These are phyloP conservation scores for Cinchona pubescens DNA, from an alignment of 257 asterid species.

Conservation along the genomic window DNA sequence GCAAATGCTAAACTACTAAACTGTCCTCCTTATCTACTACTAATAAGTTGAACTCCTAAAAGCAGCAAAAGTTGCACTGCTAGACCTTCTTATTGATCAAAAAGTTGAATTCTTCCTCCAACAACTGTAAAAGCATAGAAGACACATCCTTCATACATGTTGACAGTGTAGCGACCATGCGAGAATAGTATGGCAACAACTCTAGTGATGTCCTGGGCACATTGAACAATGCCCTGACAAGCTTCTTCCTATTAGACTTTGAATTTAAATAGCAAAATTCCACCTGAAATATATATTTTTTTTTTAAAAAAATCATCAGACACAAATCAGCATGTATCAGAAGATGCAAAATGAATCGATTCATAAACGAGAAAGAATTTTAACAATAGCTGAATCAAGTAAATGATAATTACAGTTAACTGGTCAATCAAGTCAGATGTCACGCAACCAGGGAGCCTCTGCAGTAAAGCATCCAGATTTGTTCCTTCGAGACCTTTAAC, in stretches of 20 bases:
- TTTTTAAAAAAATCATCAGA: slow-evolving; percentile 4
- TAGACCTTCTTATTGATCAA: slow-evolving; percentile 90
- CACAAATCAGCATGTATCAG: slow-evolving; percentile 23
- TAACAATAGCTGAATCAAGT: slow-evolving; percentile 23
- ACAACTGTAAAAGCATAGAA: slow-evolving; percentile 78
- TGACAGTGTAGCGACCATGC: slow-evolving; percentile 91
- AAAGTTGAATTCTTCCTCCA: slow-evolving; percentile 94
- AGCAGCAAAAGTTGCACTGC: slow-evolving; percentile 18
- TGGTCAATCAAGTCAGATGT: slow-evolving; percentile 99
- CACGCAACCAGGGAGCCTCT: slow-evolving; percentile 91
- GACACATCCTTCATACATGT: slow-evolving; percentile 95
- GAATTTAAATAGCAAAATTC: slow-evolving; percentile 98
- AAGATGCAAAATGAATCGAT: slow-evolving; percentile 15
- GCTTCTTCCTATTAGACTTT: slow-evolving; percentile 92
- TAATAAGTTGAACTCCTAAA: slow-evolving; percentile 13
- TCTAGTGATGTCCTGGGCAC: slow-evolving; percentile 97
- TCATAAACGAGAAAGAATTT: slow-evolving; percentile 8
- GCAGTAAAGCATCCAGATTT: slow-evolving; percentile 81
- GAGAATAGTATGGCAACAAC: slow-evolving; percentile 93
- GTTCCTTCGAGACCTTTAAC: slow-evolving; percentile 88
- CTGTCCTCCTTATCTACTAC: neutral
- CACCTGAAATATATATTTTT: slow-evolving; percentile 80
- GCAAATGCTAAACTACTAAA: neutral
- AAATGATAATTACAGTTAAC: slow-evolving; percentile 63
- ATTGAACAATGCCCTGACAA: slow-evolving; percentile 89